Conservation (phyloP, 257 asterid genomes). For the Nicotiana attenuata region DNA sequence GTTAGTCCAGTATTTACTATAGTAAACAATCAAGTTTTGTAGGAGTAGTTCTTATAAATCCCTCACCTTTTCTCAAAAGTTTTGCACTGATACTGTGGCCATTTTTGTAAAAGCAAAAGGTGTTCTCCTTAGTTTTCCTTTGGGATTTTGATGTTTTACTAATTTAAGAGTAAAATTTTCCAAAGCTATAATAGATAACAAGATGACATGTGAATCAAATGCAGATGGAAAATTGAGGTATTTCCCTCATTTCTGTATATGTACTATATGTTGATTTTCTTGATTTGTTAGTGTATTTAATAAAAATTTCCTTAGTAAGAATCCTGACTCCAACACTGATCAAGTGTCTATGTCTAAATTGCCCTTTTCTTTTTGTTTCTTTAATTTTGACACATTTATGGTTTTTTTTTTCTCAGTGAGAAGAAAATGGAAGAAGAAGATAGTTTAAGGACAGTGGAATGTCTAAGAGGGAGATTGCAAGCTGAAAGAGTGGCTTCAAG, state of each 20-base stretch:
- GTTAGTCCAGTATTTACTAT: too few species aligned
- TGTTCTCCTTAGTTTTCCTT: neutral
- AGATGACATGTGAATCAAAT: neutral
- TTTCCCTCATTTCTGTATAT: neutral
- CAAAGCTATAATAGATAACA: neutral
- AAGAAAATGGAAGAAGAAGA: conserved; percentile 44
- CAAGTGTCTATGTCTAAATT: neutral
- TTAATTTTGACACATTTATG: neutral
- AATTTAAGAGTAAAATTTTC: neutral
- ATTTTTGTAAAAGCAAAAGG: neutral
- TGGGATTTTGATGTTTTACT: neutral
- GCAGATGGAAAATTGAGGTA: conserved; percentile 5
- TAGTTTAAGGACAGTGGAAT: conserved; percentile 56
- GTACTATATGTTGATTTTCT: too few species aligned
- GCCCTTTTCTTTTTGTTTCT: neutral
- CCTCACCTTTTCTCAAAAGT: neutral
- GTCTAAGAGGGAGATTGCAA: conserved; percentile 77
- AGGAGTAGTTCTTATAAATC: neutral
- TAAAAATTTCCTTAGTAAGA: too few species aligned
- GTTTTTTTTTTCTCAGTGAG: conserved; percentile 10
- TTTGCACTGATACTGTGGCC: neutral
- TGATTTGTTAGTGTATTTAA: too few species aligned
- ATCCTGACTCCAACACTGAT: too few species aligned
- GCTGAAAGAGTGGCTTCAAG: conserved; percentile 81
- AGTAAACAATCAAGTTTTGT: neutral